Evolutionary conservation across 2,329 filamentous ascomycete species (phyloP), one percentile per base, ranked within the genome.

Genomic region (Coleophoma eucalyptorum): DNA sequence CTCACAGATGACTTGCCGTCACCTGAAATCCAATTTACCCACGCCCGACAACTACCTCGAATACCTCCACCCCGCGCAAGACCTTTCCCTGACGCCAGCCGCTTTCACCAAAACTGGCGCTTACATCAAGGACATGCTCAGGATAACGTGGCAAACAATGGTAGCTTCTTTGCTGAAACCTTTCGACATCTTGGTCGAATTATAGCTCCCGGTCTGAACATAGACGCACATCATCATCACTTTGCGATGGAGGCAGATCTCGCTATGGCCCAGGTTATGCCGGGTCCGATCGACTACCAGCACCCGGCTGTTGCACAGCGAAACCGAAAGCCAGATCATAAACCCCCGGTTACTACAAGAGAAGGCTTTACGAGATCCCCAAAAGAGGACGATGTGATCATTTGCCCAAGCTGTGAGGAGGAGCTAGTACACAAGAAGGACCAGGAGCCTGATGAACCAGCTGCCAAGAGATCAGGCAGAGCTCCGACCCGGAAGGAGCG

Each of bases 331-430:
- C 56, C 66, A 45, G 52, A 62, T 20, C 55, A 61, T 52, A 55
- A 65, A 46, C 54, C 64, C 50, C 65, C 54, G 58, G 73, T 77
- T n/a, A 71, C 83, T 0, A 75, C 89, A 0, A 78, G 79, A 5
- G 73, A 82, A n/a, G 93, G 92, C 1, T 97, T 94, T 62, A 96
- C 89, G 1, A 79, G 92, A 52, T 83, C 83, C 45, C 88, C 89
- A 0, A 80, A 74, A 37, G 86, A 90, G 34, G 83, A 90, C 15
- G 80, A 88, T 35, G 75, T 88, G 1, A 78, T 93, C 2, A 77
- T 96, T 1, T 99, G 94, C 65, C 89, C 93, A 0, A 89, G 89
- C 52, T 99, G 94, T 61, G 85, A 87, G 16, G 80, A 89, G 52
- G 93, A 97, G 69, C 73, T 99, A 15, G 87, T 90, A 5, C 83